Conservation (phyloP, 75 land plant species). For the Pinus taeda region DNA sequence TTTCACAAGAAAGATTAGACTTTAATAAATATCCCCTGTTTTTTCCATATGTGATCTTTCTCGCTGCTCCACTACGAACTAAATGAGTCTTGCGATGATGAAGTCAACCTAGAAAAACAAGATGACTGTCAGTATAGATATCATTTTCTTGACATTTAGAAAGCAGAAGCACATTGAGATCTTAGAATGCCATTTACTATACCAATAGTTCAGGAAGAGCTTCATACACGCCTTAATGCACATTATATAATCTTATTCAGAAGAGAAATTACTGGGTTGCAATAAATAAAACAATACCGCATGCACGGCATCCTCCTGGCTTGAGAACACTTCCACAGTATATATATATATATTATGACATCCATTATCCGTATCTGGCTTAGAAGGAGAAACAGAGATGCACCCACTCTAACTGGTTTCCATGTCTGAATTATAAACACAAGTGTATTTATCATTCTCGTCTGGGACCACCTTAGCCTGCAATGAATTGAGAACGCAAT, state of each 20-base stretch:
- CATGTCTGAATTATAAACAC: constrained; percentile 72
- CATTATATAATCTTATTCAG: not conserved
- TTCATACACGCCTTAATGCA: not conserved
- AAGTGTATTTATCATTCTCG: constrained; percentile 26
- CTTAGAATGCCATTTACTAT: not conserved
- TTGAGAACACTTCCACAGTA: constrained; percentile 78
- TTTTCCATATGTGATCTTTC: constrained; percentile 63
- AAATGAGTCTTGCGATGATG: constrained; percentile 60
- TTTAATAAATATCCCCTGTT: constrained; percentile 34
- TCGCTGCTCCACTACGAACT: constrained; percentile 64
- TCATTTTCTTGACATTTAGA: not conserved
- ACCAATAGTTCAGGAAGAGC: not conserved
- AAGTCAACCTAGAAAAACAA: constrained; percentile 55
- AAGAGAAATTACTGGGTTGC: constrained; percentile 16
- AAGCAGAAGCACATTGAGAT: not conserved
- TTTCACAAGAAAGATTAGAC: constrained; percentile 54
- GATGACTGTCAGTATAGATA: not conserved
- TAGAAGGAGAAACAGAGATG: constrained; percentile 69
- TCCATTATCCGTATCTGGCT: constrained; percentile 65
- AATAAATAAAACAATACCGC: constrained; percentile 66
- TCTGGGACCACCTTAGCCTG: constrained; percentile 34
- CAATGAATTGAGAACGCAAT: not conserved
- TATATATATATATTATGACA: constrained; percentile 83
- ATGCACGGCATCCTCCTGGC: constrained; percentile 71
- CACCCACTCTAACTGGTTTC: constrained; percentile 82